Base-by-base conservation (phyloP, 352 stramenopile species). In the Globisporangium recalcitrans region DNA sequence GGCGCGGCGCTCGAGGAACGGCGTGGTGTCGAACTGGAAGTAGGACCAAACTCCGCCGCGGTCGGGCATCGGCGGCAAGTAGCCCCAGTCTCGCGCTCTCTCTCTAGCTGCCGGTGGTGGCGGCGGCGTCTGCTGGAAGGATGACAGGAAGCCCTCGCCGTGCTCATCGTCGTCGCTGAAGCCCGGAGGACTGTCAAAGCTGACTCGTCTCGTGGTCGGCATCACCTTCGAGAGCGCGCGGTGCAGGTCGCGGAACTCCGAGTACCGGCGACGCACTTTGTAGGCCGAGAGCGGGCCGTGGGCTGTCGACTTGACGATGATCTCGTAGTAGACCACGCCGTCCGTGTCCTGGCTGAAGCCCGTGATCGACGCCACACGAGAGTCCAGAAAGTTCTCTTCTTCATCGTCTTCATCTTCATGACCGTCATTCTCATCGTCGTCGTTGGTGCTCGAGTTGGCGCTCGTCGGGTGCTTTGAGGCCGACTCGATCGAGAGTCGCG, bases 281-380 rank as follows among this genome's bases (percentile, higher is more conserved):
- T 90, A 91, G 13, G 82, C 78, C 0, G 82, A 91, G 7, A 91
- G 69, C n/a, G 82, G 82, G 0, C 82, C 82, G 62, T 88, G 75
- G 9, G 77, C 69, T 2, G 65, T 73, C 7, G 77, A 88, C 46
- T 78, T 70, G 54, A 91, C 77, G 32, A 90, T 80, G 60, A 91
- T 85, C 64, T 91, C 82, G 57, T 91, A 91, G 67, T 90, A 91
- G 16, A 90, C 78, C 52, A 91, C 64, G 19, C 80, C 82, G 66
- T 91, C 82, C 0, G 78, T 82, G 60, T 88, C 82, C 40, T 80
- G 74, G 42, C 80, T 88, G 73, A 88, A 91, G 34, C 82, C 82
- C 13, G 82, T 88, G 51, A 91, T 79, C 8, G 74, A 85, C 0
- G 78, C 82, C 21, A 83, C 61, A 26, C 82, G 80, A 46, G 78